phyloP scores from a whole-genome alignment of 75 land plant species.

The Adiantum capillusveneris region DNA sequence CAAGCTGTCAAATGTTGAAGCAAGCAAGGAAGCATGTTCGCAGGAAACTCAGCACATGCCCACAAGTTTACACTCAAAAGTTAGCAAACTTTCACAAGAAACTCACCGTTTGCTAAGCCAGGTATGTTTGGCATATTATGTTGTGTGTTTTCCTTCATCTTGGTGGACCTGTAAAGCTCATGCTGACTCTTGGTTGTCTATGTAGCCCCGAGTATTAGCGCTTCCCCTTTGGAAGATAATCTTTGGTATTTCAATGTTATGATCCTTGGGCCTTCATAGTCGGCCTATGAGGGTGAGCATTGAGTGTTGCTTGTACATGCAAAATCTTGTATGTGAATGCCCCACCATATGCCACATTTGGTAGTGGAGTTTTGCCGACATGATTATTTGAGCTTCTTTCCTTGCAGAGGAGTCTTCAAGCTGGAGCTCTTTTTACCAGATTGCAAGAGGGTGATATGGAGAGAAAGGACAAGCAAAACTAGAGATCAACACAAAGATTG shows the following conservation, averaged over 20 bases:
- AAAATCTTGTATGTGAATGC: no score
- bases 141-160: neutral
- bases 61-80: no score
- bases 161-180: neutral
- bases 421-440: conserved; percentile 95
- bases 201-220: conserved; percentile 90
- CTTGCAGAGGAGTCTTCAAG: conserved; percentile 94
- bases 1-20: no score
- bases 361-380: no score
- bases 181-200: neutral
- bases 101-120: conserved; percentile 44
- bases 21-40: no score
- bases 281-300: conserved; percentile 85
- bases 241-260: conserved; percentile 95
- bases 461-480: no score
- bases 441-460: no score
- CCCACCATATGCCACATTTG: no score
- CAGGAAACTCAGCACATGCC: conserved; percentile 52
- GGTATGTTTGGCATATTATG: conserved; percentile 8
- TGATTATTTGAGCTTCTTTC: no score
- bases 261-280: conserved; percentile 91
- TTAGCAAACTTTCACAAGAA: no score
- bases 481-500: no score
- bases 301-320: neutral
- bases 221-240: conserved; percentile 92